Conservation (phyloP, 2,329 filamentous ascomycete species). For the Pseudogymnoascus sp. region DNA sequence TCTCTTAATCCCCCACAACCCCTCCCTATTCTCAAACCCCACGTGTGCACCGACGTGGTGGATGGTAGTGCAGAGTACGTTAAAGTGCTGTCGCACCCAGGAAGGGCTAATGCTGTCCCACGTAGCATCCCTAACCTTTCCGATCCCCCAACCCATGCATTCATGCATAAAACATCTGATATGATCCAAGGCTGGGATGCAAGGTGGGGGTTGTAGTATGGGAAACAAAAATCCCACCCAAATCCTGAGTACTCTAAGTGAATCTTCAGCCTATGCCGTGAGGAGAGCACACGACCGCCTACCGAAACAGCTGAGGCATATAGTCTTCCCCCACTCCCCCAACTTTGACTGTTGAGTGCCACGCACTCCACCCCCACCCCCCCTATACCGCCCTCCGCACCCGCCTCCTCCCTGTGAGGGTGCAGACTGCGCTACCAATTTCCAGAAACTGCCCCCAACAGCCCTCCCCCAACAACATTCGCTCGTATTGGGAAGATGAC, state of each 20-base stretch:
- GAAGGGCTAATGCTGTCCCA: neutral
- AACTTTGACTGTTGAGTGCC: neutral
- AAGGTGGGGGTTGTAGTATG: neutral
- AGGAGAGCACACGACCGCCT: neutral
- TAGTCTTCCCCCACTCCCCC: neutral
- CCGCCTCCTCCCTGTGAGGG: neutral
- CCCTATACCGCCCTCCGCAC: neutral
- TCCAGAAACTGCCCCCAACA: neutral
- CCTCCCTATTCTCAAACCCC: neutral
- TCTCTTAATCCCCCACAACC: neutral
- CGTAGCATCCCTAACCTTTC: neutral
- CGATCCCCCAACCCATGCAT: neutral
- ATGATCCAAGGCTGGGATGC: neutral
- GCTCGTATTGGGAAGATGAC: neutral
- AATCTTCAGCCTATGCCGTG: neutral
- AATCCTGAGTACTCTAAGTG: neutral
- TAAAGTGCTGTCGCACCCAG: neutral
- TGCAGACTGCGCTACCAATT: neutral
- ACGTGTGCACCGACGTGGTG: neutral
- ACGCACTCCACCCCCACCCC: neutral
- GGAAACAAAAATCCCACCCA: neutral
- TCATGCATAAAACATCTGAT: neutral
- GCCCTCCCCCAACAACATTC: neutral
- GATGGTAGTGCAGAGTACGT: neutral
- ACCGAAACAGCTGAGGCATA: neutral